These are phyloP conservation scores for Trichoderma polysporum DNA, from an alignment of 2,329 filamentous ascomycete species.

Conservation along the genomic window DNA sequence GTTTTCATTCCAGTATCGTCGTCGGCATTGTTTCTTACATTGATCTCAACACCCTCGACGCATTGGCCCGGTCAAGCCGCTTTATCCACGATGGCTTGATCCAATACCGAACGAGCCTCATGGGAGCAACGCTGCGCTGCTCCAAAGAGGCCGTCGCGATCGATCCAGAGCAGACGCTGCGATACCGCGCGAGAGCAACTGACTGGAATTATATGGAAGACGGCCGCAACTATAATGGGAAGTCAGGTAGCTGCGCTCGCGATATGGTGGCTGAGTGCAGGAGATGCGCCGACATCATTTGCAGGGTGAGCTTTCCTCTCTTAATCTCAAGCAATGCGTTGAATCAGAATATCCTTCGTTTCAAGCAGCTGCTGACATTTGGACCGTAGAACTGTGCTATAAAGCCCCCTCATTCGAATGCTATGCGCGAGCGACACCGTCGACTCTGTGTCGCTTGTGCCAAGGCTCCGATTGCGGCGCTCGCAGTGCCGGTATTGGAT, in stretches of 20 bases:
- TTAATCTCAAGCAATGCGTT: not conserved
- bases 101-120: slow-evolving; percentile 72
- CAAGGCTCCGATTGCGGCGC: slow-evolving; percentile 63
- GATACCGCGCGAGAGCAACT: slow-evolving; percentile 52
- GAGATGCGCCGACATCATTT: slow-evolving; percentile 73
- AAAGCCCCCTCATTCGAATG: slow-evolving; percentile 69
- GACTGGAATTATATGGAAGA: slow-evolving; percentile 63
- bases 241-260: slow-evolving; percentile 75
- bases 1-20: slow-evolving; percentile 61
- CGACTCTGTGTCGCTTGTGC: slow-evolving; percentile 76
- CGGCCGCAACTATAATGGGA: slow-evolving; percentile 57
- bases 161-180: slow-evolving; percentile 55
- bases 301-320: slow-evolving; percentile 61
- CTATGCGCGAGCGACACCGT: slow-evolving; percentile 73
- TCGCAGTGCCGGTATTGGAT: slow-evolving; percentile 47
- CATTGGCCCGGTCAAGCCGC: slow-evolving; percentile 77
- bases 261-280: slow-evolving; percentile 86
- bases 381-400: slow-evolving; percentile 76
- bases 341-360: no score
- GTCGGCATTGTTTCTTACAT: slow-evolving; percentile 72
- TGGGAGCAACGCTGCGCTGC: slow-evolving; percentile 76
- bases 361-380: not conserved
- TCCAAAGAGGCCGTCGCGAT: slow-evolving; percentile 63
- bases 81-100: slow-evolving; percentile 75
- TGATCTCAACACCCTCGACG: slow-evolving; percentile 84